Evolutionary conservation across 1,284 basidiomycete species (phyloP), one percentile per base, ranked within the genome.

Genomic region (Erythrobasidium hasegawianum): DNA sequence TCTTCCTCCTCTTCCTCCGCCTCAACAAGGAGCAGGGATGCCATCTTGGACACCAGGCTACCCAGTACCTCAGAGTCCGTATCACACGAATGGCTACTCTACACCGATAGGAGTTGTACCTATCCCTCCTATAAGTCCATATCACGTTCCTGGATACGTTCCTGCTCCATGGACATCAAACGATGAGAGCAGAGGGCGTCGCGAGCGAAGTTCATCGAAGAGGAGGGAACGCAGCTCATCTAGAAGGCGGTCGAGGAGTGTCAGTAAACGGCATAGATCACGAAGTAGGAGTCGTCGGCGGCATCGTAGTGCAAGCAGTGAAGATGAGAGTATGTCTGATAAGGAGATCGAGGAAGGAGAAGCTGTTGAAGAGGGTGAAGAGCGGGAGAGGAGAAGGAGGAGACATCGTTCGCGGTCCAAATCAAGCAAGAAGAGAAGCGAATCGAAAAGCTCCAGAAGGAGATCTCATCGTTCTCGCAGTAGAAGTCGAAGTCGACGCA

Each of bases 221-320:
- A 2, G n/a, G 20, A 20, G 60, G 11, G 60, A 52, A 2, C 18
- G 60, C 14, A 62, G 60, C 41, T 55, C 52, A 54, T 62, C 60
- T 9, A 22, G 60, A 26, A 50, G 60, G 24, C 49, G 53, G 26
- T 16, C 9, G 11, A 57, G 61, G n/a, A 26, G 54, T 29, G 50
- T 40, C 39, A 54, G 26, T 55, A 64, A 57, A 1, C 27, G 54
- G 13, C 54, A 50, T 2, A 38, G 50, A 18, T 64, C 61, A 2
- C 55, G 43, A 22, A 50, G 52, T 20, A 57, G 61, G 33, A 55
- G 38, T 10, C 20, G 55, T 7, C 27, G 52, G 8, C 3, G 24
- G 27, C 52, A 27, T 20, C 52, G 52, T 20, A 16, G 16, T 57
- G n/a, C 22, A 18, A 11, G 16, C 18, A 33, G 39, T 57, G n/a